These are phyloP conservation scores for Penstemon barbatus DNA, from an alignment of 257 asterid genomes.

Conservation along the genomic window DNA sequence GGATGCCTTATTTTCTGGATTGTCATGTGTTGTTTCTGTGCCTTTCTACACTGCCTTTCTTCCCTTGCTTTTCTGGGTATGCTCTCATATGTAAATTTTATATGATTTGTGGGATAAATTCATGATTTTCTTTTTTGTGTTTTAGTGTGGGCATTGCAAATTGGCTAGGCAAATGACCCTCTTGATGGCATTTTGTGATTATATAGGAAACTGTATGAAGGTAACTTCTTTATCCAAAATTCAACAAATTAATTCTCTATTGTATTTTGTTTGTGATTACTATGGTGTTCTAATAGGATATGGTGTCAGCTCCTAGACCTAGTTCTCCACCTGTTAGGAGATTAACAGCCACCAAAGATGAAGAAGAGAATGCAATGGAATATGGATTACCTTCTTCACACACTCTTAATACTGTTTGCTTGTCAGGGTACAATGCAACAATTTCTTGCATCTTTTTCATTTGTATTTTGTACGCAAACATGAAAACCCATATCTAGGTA, in stretches of 20 bases:
- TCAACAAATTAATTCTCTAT: constrained; percentile 5
- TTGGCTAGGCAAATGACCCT: constrained; percentile 23
- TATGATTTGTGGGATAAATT: neutral
- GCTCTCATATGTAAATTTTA: constrained; percentile 16
- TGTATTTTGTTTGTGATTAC: constrained; percentile 20
- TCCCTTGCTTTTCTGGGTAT: constrained; percentile 96
- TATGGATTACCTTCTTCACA: constrained; percentile 94
- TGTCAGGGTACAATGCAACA: constrained; percentile 63
- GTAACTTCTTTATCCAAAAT: constrained; percentile 23
- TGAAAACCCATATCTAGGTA: neutral
- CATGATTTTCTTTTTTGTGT: neutral
- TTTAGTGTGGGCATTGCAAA: constrained; percentile 20
- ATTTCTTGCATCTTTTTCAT: constrained; percentile 6
- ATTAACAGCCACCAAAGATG: constrained; percentile 78
- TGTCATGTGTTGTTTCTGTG: constrained; percentile 91
- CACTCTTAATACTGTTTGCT: constrained; percentile 93
- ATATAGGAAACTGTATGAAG: constrained; percentile 26
- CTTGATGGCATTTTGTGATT: constrained; percentile 24
- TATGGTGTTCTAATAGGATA: constrained; percentile 57
- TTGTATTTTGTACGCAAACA: neutral
- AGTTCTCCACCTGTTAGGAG: constrained; percentile 74
- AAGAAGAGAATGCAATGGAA: constrained; percentile 88
- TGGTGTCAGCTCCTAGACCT: constrained; percentile 90
- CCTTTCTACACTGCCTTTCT: constrained; percentile 96
- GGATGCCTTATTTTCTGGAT: constrained; percentile 79